Evolutionary conservation across 768 basidiomycete species (phyloP), one percentile per base, ranked within the genome.

Genomic region (Hericium coralloides): DNA sequence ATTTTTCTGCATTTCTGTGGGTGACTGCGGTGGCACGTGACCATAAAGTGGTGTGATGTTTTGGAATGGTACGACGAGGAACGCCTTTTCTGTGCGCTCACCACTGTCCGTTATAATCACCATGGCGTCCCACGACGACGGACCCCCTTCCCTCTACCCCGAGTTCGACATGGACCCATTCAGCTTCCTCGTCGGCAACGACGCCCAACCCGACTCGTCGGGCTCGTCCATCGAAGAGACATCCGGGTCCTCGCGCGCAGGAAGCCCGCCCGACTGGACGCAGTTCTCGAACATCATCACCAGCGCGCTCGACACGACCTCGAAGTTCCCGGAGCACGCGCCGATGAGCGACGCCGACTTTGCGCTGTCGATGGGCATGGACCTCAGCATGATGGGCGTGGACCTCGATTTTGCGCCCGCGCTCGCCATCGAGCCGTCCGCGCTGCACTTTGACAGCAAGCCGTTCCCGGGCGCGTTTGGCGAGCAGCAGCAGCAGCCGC

Each of bases 361-460:
- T 23, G 49, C 26, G 41, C 4, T 31, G 26, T 31, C 26, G 26
- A 74, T 87, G 68, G 84, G 85, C 63, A 54, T 54, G 38, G 53
- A 25, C 3, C 23, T 54, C 38, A 25, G 37, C n/a, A 36, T 22
- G 15, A 41, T 54, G 38, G 23, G 23, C 8, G 79, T 84, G 77
- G 81, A 83, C 68, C 75, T 87, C 68, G 84, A 86, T 64, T 81
- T 84, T 55, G 73, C 76, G 66, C 77, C 80, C 3, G 70, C 78
- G 18, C 76, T 83, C 62, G 77, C 79, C 1, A 76, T 89, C 55
- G 84, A 89, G 58, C 86, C 88, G 31, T 82, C 73, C 61, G 73
- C 79, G 7, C 70, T 88, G 12, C 85, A 87, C 64, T 81, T 78
- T 55, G 67, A 74, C 31, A 49, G 3, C 22, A 49, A 49, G 15